Conservation (phyloP, 805 yeast genomes). For the Candida sonorensis region DNA sequence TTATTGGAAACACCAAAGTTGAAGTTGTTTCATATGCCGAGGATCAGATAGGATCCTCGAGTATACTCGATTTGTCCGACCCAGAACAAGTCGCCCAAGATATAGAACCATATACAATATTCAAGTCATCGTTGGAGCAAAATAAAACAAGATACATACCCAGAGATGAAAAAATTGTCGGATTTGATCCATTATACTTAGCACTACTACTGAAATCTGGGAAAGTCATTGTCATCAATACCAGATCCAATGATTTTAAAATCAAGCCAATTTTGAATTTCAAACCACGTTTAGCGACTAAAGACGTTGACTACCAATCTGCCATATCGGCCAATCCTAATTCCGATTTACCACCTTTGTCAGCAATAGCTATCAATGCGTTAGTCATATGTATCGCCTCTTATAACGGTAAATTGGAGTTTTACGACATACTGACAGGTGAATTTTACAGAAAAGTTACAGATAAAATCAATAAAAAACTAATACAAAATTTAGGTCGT, state of each 20-base stretch:
- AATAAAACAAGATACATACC: conserved; percentile 9
- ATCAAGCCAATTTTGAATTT: conserved; percentile 15
- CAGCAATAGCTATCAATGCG: conserved; percentile 23
- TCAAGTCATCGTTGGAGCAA: conserved; percentile 19
- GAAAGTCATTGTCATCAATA: conserved; percentile 35
- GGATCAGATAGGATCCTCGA: conserved; percentile 2
- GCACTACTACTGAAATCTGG: conserved; percentile 33
- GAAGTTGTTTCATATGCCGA: conserved; percentile 16
- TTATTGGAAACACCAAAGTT: conserved; percentile 14
- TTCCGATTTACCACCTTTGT: conserved; percentile 22
- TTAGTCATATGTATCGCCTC: conserved; percentile 32
- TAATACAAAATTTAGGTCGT: conserved; percentile 9
- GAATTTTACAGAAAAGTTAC: conserved; percentile 27
- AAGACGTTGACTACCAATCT: conserved; percentile 15
- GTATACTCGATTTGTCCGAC: conserved; percentile 2
- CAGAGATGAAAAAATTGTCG: conserved; percentile 18
- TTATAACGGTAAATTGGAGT: conserved; percentile 34
- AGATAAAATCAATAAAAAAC: conserved; percentile 13
- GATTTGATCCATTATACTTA: conserved; percentile 23
- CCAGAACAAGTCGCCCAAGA: background rate
- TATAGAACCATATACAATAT: conserved; percentile 8
- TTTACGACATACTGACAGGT: conserved; percentile 39
- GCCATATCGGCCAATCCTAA: conserved; percentile 6
- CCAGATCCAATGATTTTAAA: conserved; percentile 25
- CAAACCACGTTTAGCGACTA: conserved; percentile 15